These are phyloP conservation scores for Quercus aquifolioides DNA, from an alignment of 306 rosid genomes.

Conservation along the genomic window DNA sequence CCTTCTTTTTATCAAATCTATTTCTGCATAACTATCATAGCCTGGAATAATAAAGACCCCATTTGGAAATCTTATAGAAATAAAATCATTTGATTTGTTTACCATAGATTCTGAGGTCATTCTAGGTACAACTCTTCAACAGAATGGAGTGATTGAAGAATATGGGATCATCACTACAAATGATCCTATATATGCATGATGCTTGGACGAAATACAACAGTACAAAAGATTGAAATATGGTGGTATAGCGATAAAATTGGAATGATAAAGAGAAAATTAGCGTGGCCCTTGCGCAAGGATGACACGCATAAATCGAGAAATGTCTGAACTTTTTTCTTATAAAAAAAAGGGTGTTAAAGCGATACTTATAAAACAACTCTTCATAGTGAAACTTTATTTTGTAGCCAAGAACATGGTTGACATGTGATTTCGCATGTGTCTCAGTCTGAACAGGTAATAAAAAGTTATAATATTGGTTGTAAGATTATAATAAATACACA, in stretches of 20 bases:
- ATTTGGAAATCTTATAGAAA: background rate
- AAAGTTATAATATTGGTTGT: background rate
- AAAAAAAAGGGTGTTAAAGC: background rate
- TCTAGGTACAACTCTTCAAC: background rate
- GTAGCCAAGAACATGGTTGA: background rate
- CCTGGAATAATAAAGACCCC: background rate
- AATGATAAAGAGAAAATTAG: too few species aligned
- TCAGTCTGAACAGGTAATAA: background rate
- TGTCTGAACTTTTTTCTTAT: too few species aligned
- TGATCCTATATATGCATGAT: background rate
- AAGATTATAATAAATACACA: background rate
- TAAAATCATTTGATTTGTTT: background rate
- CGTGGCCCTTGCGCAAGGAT: too few species aligned
- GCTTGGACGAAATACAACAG: background rate
- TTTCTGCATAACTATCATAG: background rate
- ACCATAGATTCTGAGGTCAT: background rate
- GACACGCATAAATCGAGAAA: too few species aligned
- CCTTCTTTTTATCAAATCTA: background rate
- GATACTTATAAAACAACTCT: background rate
- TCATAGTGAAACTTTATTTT: background rate
- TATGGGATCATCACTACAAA: background rate
- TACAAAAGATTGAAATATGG: background rate
- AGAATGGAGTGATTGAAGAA: background rate
- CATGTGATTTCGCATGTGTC: background rate
- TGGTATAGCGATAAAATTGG: background rate